Evolutionary conservation across 2,329 filamentous ascomycete species (phyloP), one percentile per base, ranked within the genome.

Genomic region (Hymenotorrendiella dingleyae): DNA sequence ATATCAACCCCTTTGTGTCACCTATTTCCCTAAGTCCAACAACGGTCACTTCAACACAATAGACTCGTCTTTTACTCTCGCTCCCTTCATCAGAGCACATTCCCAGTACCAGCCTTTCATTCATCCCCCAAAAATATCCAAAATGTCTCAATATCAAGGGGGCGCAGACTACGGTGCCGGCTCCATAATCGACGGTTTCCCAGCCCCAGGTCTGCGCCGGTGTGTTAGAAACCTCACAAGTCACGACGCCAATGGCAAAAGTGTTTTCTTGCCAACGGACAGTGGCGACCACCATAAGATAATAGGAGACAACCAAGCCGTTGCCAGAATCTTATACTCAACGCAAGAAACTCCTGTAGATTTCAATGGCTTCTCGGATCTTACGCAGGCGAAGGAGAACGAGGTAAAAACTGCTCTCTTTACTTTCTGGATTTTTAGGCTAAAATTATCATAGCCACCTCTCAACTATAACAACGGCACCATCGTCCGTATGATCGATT

Each of bases 251-350:
- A 39, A 50, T 3, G 53, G 52, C 7, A 40, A 52, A 22, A 38
- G 38, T 5, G 43, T 54, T 9, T 55, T 55, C 44, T 10, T 54
- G 3, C 19, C 22, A 3, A 37, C 14, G 2, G 51, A 54, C 21
- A 23, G 35, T 23, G 49, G 50, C 11, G 53, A 52, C 17, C 53
- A 55, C 37, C 45, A 50, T 29, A 22, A 20, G 3, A 9, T 47
- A 4, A 42, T 54, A 45, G 43, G 43, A 1, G 26, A 46, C 2
- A 24, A 36, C 1, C 20, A 45, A 6, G 53, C 42, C 9, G 41
- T 49, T 10, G 43, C 47, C 10, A 54, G 48, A 10, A 55, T 55
- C 38, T 32, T 54, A 14, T 55, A 52, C 29, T 40, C 27, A 4
- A 55, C 51, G 4, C 10, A 28, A 1, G 37, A 35, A 7, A 33